phyloP scores from a whole-genome alignment of 2,329 filamentous ascomycete species.

The Tolypocladium tundrense region DNA sequence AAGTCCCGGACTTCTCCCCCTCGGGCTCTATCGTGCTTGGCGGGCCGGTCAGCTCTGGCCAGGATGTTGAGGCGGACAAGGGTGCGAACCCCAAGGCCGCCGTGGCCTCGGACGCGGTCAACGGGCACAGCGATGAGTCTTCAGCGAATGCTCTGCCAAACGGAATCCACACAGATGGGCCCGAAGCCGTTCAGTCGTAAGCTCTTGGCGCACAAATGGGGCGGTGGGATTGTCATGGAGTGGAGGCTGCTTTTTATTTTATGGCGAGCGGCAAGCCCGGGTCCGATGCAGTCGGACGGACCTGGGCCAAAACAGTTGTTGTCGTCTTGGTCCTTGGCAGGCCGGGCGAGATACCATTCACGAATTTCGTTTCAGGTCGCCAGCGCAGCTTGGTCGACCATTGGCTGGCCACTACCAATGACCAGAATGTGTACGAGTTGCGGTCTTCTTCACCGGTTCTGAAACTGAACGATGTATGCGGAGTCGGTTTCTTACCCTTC shows the following conservation, averaged over 20 bases:
- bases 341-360: background rate
- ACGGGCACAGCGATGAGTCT: slow-evolving; percentile 4
- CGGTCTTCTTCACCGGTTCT: background rate
- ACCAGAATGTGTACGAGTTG: slow-evolving; percentile 1
- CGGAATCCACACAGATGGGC: slow-evolving; percentile 4
- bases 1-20: slow-evolving; percentile 29
- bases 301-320: background rate
- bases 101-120: background rate
- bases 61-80: background rate
- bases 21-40: slow-evolving; percentile 11
- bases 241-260: background rate
- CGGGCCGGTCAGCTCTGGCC: background rate
- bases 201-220: background rate
- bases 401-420: background rate
- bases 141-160: background rate
- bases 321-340: background rate
- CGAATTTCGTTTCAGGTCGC: background rate
- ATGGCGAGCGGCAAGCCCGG: background rate
- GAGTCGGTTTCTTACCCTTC: background rate
- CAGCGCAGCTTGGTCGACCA: background rate
- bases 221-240: background rate
- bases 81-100: background rate
- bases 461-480: background rate
- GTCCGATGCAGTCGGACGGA: background rate
- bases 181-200: background rate